Evolutionary conservation across 176 grass and related monocot genomes (phyloP).

Genomic region (Typha latifolia): DNA sequence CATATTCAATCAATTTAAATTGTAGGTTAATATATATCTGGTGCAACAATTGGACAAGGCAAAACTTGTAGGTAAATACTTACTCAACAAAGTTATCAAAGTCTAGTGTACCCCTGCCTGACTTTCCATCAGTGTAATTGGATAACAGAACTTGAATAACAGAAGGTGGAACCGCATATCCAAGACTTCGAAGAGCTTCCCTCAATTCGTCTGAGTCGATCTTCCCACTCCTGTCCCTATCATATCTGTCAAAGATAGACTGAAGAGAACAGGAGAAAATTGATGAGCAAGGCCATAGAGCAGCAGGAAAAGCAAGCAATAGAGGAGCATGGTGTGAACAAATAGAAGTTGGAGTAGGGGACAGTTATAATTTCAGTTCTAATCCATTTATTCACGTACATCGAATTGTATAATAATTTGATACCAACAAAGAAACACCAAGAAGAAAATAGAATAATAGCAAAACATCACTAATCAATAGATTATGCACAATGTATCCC

Average conservation of each 20-base stretch:
- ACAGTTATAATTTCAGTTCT: neutral
- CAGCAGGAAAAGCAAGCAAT: neutral
- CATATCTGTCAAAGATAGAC: conserved; percentile 70
- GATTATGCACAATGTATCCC: too few species aligned
- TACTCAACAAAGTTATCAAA: conserved; percentile 92
- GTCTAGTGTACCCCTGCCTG: conserved; percentile 32
- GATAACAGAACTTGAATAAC: conserved; percentile 58
- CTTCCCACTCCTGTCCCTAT: conserved; percentile 63
- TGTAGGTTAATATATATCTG: neutral
- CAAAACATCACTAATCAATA: too few species aligned
- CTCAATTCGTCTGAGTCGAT: conserved; percentile 65
- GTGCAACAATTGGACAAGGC: neutral
- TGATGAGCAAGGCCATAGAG: neutral
- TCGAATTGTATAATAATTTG: neutral
- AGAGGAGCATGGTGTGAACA: too few species aligned
- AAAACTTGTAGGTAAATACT: conserved; percentile 9
- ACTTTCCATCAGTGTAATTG: conserved; percentile 44
- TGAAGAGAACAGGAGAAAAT: conserved; percentile 23
- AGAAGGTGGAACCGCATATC: conserved; percentile 62
- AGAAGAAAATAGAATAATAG: neutral
- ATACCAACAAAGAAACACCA: neutral
- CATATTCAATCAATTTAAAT: conserved; percentile 6
- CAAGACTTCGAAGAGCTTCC: conserved; percentile 64
- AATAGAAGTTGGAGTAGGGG: too few species aligned
- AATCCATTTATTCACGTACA: neutral